A percentile compares a stretch with the other conserved stretches of the same genome.
These are phyloP conservation scores for Musa acuminata DNA, from an alignment of 176 grass and related monocot species.

Conservation along the genomic window DNA sequence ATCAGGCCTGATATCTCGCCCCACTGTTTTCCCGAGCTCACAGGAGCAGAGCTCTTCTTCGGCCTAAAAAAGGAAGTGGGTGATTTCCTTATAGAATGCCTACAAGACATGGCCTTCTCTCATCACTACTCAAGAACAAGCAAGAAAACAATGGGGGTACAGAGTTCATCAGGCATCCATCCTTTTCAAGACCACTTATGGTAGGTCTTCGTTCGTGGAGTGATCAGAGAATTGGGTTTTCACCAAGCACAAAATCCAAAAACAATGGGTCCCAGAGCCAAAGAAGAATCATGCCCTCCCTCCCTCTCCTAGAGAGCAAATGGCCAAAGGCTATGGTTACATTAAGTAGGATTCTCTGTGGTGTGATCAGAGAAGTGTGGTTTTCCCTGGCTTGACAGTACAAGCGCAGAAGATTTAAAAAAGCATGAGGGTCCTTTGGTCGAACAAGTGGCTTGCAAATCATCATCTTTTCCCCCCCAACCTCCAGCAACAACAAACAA, in stretches of 20 bases:
- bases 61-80: constrained; percentile 50
- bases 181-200: constrained; percentile 35
- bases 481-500: background rate
- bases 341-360: constrained; percentile 21
- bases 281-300: constrained; percentile 24
- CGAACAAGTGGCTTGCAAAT: constrained; percentile 20
- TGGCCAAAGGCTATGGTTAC: constrained; percentile 27
- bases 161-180: constrained; percentile 27
- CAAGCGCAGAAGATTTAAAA: constrained; percentile 33
- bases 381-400: constrained; percentile 5
- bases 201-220: constrained; percentile 32
- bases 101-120: constrained; percentile 29
- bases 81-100: constrained; percentile 45
- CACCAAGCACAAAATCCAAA: constrained; percentile 34
- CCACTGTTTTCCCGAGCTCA: too few species aligned
- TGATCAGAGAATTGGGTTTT: constrained; percentile 34
- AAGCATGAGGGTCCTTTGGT: constrained; percentile 41
- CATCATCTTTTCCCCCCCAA: background rate
- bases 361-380: constrained; percentile 27
- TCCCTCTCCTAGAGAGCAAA: constrained; percentile 21
- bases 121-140: constrained; percentile 23
- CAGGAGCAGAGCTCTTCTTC: constrained; percentile 9
- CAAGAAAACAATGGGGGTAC: constrained; percentile 37
- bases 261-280: constrained; percentile 24
- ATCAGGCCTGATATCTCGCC: background rate